Percentiles rank a stretch among this genome's conserved stretches.
Conservation (phyloP, 495 filamentous ascomycete genomes). For the Aspergillus leporis region DNA sequence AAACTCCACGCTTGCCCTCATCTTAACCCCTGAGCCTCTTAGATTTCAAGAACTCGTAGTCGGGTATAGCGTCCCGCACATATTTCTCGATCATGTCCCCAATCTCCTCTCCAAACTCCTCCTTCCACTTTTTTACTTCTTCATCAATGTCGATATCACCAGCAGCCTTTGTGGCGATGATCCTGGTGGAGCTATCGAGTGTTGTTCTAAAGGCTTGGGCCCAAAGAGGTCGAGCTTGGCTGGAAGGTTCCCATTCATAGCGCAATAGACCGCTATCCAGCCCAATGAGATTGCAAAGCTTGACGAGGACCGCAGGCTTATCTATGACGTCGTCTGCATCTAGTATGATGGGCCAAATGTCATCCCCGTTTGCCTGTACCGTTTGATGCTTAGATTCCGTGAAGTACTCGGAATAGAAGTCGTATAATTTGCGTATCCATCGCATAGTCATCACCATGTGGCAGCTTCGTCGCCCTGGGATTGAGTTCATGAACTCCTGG, state of each 20-base stretch:
- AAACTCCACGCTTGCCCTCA: too few species aligned
- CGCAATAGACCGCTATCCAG: not conserved
- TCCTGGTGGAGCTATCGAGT: not conserved
- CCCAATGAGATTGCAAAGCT: not conserved
- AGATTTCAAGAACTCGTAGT: conserved; percentile 1
- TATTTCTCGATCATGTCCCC: not conserved
- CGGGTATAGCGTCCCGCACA: conserved; percentile 1
- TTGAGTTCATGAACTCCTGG: not conserved
- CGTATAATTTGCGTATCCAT: not conserved
- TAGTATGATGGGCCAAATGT: not conserved
- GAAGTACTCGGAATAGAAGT: conserved; percentile 2
- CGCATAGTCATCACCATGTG: not conserved
- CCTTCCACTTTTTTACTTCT: conserved; percentile 1
- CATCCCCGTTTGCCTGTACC: not conserved
- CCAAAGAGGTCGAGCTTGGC: not conserved
- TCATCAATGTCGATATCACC: conserved; percentile 2
- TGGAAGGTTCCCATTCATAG: not conserved
- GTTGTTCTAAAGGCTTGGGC: not conserved
- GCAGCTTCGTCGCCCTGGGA: not conserved
- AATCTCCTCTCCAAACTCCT: not conserved
- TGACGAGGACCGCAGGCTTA: not conserved
- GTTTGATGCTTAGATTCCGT: not conserved
- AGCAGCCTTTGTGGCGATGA: not conserved
- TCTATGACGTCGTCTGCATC: conserved; percentile 1
- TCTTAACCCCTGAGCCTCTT: not conserved